Evolutionary conservation across 257 asterid species (phyloP).

Genomic region (Solanum raphanifolium): DNA sequence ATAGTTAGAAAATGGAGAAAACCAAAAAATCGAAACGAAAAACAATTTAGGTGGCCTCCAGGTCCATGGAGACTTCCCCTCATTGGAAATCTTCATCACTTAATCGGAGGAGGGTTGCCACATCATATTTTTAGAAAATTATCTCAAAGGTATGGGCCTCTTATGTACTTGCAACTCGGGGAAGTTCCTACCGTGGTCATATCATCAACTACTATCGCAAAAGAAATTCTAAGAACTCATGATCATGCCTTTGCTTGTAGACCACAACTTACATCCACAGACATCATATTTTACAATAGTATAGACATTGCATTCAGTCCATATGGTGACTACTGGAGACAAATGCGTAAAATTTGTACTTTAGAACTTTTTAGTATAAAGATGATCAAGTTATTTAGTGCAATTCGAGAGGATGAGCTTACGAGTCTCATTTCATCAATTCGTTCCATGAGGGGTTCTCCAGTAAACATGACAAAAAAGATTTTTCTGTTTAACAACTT

Average conservation of each 20-base stretch:
- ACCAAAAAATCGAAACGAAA: too few species aligned
- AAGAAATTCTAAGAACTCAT: not conserved
- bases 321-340: conserved; percentile 11
- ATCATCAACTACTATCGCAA: conserved; percentile 10
- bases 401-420: not conserved
- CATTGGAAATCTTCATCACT: not conserved
- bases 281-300: not conserved
- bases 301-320: not conserved
- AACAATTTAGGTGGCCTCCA: not conserved
- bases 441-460: not conserved
- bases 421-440: not conserved
- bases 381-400: not conserved
- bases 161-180: not conserved
- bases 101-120: not conserved
- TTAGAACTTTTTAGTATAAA: conserved; percentile 7
- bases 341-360: conserved; percentile 18
- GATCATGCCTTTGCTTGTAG: not conserved
- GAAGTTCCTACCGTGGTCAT: not conserved
- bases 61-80: not conserved
- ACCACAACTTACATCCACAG: not conserved
- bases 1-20: too few species aligned
- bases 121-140: not conserved
- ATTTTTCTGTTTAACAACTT: not conserved
- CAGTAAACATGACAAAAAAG: not conserved
- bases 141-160: too few species aligned